Percentiles rank a stretch among this genome's conserved stretches.
phyloP scores from a whole-genome alignment of 2,329 filamentous ascomycete genomes.

The Penicillium olsonii region DNA sequence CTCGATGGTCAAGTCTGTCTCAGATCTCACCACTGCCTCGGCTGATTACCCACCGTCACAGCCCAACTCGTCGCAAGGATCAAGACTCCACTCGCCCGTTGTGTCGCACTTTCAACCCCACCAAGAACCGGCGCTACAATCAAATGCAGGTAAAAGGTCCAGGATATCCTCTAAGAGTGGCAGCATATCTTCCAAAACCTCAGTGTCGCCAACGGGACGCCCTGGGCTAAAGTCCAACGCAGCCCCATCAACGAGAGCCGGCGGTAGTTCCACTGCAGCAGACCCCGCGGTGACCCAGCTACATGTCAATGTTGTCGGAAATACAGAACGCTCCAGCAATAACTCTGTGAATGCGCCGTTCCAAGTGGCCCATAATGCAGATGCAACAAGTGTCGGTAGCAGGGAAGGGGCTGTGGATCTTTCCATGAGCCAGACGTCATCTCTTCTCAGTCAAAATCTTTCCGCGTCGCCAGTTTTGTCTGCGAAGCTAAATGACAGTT shows the following conservation, averaged over 20 bases:
- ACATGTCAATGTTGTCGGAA: slow-evolving; percentile 41
- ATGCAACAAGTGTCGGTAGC: slow-evolving; percentile 30
- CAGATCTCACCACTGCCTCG: slow-evolving; percentile 21
- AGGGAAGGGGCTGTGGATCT: slow-evolving; percentile 32
- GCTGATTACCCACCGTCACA: slow-evolving; percentile 29
- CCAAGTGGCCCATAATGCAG: slow-evolving; percentile 32
- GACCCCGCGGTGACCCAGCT: slow-evolving; percentile 51
- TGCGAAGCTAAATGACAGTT: slow-evolving; percentile 29
- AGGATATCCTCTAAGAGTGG: slow-evolving; percentile 45
- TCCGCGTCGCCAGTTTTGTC: slow-evolving; percentile 38
- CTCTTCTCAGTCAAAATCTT: slow-evolving; percentile 29
- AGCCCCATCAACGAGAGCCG: slow-evolving; percentile 38
- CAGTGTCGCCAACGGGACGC: slow-evolving; percentile 39
- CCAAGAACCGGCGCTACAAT: slow-evolving; percentile 29
- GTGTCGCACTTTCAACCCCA: slow-evolving; percentile 30
- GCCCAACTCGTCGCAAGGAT: slow-evolving; percentile 37
- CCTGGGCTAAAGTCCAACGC: slow-evolving; percentile 41
- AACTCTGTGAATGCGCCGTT: slow-evolving; percentile 34
- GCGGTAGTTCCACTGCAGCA: slow-evolving; percentile 36
- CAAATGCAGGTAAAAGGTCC: slow-evolving; percentile 32
- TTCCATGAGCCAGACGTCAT: slow-evolving; percentile 34
- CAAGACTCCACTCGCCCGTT: slow-evolving; percentile 40
- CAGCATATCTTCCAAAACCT: slow-evolving; percentile 46
- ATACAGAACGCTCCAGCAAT: slow-evolving; percentile 29
- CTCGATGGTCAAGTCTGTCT: slow-evolving; percentile 27